phyloP scores from a whole-genome alignment of 257 asterid genomes.

The Parsonsia alboflavescens region DNA sequence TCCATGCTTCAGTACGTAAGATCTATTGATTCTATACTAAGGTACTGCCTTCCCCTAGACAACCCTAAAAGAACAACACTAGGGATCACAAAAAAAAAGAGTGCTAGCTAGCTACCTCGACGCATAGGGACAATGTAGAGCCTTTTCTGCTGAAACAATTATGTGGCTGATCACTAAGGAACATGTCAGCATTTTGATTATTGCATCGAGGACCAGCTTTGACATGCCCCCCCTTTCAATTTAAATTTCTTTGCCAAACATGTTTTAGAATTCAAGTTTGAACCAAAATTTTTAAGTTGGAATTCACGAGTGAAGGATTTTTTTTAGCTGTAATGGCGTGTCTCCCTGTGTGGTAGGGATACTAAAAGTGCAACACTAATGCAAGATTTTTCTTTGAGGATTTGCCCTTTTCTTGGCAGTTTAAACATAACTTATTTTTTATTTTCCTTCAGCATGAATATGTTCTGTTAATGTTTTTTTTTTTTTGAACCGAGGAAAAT shows the following conservation, averaged over 20 bases:
- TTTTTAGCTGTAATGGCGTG: background rate
- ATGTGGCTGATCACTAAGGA: background rate
- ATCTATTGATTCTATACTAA: background rate
- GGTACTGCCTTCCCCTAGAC: background rate
- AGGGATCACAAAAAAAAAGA: background rate
- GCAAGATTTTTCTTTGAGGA: background rate
- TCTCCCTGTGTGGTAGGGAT: conserved; percentile 13
- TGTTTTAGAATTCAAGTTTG: background rate
- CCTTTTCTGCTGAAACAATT: background rate
- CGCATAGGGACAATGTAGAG: background rate
- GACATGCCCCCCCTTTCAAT: background rate
- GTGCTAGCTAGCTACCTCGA: background rate
- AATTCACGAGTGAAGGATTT: background rate
- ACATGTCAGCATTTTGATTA: background rate
- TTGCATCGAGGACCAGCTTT: background rate
- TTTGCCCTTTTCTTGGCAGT: conserved; percentile 19
- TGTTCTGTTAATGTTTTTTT: background rate
- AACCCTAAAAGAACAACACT: background rate
- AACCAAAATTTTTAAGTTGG: too few relatives aligned
- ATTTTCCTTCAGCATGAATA: background rate
- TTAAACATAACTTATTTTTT: conserved; percentile 21
- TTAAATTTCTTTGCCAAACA: background rate
- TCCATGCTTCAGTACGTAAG: too few relatives aligned
- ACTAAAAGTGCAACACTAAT: background rate
- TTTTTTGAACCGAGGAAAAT: background rate